Base-by-base conservation (phyloP, 2,329 filamentous ascomycete genomes). In the Beauveria rudraprayagi region DNA sequence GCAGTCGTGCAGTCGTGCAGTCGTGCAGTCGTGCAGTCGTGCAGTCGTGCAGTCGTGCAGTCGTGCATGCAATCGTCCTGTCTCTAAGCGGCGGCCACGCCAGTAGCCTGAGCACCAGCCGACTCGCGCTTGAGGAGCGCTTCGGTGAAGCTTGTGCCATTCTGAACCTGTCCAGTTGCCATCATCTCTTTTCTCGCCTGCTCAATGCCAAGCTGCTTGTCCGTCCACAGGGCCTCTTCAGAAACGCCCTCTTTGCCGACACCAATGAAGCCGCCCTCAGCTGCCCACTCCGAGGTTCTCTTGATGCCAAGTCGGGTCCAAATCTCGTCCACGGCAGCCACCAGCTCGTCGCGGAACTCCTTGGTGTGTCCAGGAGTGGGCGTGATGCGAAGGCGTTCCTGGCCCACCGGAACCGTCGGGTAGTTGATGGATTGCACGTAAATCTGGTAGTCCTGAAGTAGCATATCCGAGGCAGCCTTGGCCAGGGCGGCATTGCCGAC, bases 381-480 rank as follows among this genome's bases (percentile, higher is more conserved):
- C 1, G 94, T 99, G 74, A 99, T 91, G 66, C 94, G 89, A 61
- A 99, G 87, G 62, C 94, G 88, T 76, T 99, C 94, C 79, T 99
- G 92, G n/a, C 94, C 94, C 7, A 96, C 91, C 2, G 94, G 94
- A 3, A 99, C 94, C 56, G 94, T 99, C 2, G 94, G 94, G 77
- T 97, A 97, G 79, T 99, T 99, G 83, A 99, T 97, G 60, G 91
- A 92, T 77, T 99, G 94, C 28, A 99, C 94, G 72, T 99, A 99
- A 72, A 99, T 97, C 64, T 87, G 85, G 79, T 96, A 90, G 67
- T 96, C 89, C 67, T 89, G 86, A 16, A 99, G 83, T 24, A 99
- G 85, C 79, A 96, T 86, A 72, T 99, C 94, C 26, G 91, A 96
- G 8, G 94, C 94, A 68, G 88, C 82, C 81, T 94, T 97, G 63